phyloP scores from a whole-genome alignment of 495 filamentous ascomycete species.

The Xylaria longipes region DNA sequence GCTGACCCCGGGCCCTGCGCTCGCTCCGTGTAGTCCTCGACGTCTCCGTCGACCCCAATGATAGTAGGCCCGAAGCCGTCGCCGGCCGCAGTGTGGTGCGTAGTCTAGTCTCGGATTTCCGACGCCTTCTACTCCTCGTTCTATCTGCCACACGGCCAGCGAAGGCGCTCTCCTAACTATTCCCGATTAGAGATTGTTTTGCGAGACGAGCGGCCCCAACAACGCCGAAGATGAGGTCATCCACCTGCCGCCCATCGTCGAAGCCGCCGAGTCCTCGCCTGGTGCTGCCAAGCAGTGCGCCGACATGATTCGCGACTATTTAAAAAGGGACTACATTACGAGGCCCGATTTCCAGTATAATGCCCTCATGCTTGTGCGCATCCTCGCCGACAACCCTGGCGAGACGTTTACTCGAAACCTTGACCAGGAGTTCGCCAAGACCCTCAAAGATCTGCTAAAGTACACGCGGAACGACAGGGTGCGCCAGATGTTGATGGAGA shows the following conservation, averaged over 20 bases:
- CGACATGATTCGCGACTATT: conserved; percentile 77
- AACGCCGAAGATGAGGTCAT: conserved; percentile 84
- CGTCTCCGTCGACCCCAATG: conserved; percentile 39
- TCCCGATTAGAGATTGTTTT: conserved; percentile 64
- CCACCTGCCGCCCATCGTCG: conserved; percentile 93
- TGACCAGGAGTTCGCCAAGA: conserved; percentile 77
- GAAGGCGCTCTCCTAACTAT: conserved; percentile 24
- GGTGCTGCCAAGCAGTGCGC: conserved; percentile 80
- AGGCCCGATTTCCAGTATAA: conserved; percentile 86
- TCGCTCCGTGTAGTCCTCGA: conserved; percentile 26
- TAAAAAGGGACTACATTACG: conserved; percentile 68
- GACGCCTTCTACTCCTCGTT: background rate
- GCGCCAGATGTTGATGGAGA: conserved; percentile 84
- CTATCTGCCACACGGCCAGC: conserved; percentile 2
- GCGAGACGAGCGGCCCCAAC: conserved; percentile 73
- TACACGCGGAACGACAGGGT: conserved; percentile 70
- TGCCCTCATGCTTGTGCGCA: conserved; percentile 93
- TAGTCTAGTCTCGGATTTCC: conserved; percentile 23
- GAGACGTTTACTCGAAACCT: conserved; percentile 85
- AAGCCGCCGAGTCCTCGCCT: conserved; percentile 90
- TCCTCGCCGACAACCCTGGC: conserved; percentile 91
- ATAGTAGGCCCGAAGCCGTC: conserved; percentile 63
- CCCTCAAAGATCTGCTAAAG: conserved; percentile 77
- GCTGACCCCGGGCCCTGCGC: conserved; percentile 15
- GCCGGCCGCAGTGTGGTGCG: conserved; percentile 60